Evolutionary conservation across 768 basidiomycete genomes (phyloP).

Genomic region (Guyanaporus albipodus): DNA sequence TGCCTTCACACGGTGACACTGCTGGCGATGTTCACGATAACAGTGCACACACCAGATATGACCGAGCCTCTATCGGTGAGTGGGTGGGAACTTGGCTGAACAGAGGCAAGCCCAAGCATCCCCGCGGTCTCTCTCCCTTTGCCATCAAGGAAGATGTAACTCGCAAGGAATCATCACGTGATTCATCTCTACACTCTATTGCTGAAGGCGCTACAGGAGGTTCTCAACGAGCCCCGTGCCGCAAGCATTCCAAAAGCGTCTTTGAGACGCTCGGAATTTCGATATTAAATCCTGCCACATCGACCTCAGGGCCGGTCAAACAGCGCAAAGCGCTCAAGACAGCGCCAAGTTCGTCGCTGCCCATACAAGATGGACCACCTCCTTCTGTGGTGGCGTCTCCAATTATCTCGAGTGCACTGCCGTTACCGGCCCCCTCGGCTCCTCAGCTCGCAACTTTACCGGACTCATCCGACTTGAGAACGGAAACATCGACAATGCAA

Average conservation of each 20-base stretch:
- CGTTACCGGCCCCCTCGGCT: constrained; percentile 15
- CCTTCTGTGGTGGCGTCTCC: constrained; percentile 21
- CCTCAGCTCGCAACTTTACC: constrained; percentile 28
- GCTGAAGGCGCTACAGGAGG: constrained; percentile 11
- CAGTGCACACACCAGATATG: constrained; percentile 24
- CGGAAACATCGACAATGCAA: constrained; percentile 28
- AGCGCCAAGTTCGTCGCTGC: constrained; percentile 23
- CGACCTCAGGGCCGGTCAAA: constrained; percentile 25
- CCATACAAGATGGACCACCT: constrained; percentile 11
- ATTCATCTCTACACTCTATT: constrained; percentile 19
- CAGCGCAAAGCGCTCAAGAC: constrained; percentile 19
- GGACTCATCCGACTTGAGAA: constrained; percentile 19
- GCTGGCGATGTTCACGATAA: constrained; percentile 9
- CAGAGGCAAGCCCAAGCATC: constrained; percentile 41
- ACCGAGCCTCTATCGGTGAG: constrained; percentile 47
- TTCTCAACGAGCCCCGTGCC: constrained; percentile 21
- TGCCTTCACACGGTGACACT: constrained; percentile 1
- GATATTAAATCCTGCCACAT: constrained; percentile 49
- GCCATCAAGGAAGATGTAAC: constrained; percentile 22
- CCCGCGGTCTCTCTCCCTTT: constrained; percentile 17
- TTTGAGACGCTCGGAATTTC: constrained; percentile 72
- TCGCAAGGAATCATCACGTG: constrained; percentile 19
- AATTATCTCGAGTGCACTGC: constrained; percentile 11
- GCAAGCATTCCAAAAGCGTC: constrained; percentile 56
- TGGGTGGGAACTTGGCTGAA: constrained; percentile 80